Evolutionary conservation across 2,329 filamentous ascomycete genomes (phyloP), one percentile per base, ranked within the genome.

Genomic region (Fusarium sp.): DNA sequence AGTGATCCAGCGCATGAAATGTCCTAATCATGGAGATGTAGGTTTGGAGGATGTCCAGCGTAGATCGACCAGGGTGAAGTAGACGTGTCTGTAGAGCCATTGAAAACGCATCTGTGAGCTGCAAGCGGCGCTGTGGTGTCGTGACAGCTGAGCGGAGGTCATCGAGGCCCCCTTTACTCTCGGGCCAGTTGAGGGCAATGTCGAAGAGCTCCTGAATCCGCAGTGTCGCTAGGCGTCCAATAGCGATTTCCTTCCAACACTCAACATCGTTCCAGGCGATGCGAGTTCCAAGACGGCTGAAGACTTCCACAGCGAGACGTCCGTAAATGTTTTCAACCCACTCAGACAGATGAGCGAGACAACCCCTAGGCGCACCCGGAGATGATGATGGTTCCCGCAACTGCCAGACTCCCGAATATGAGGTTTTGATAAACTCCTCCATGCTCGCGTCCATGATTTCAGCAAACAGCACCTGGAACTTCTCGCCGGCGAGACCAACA

Each of bases 21-120:
- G 90, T 89, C 63, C 89, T 87, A 65, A 95, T 94, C 81, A 94
- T 90, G 68, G 87, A 89, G 63, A 94, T 92, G 77, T 95, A 95
- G 3, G 91, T 89, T 71, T 90, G 89, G 54, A 95, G 78, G 33
- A 95, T 93, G 65, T 92, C 88, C 3, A 91, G 84, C 1, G 92
- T 94, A 16, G 91, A 93, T 40, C 90, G 86, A 3, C 91, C 92
- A 1, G 92, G 89, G 74, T 95, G 91, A 10, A 96, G 81, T 7
- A 96, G 80, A 13, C 90, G 86, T 57, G 82, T 85, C 62, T 89
- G 87, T 16, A 95, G 79, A 10, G 90, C 86, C 8, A 84, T 81
- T 1, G 89, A 87, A 77, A 95, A 95, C 36, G 84, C 85, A 42
- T 88, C 86, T 2, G 91, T 93, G 9, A 96, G 83, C 69, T 91